phyloP scores from a whole-genome alignment of 805 yeast species.

The Pichia paraexigua region DNA sequence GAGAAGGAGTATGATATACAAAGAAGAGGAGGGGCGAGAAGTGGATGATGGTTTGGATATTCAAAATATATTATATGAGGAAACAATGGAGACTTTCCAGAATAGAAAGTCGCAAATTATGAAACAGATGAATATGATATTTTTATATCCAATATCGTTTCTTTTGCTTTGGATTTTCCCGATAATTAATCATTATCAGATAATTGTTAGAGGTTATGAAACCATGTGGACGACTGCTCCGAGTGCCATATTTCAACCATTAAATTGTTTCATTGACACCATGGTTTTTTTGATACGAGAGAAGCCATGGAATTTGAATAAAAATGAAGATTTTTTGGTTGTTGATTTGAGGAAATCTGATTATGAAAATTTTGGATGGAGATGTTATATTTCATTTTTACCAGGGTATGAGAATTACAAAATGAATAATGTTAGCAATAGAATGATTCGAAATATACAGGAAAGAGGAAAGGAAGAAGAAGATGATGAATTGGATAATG shows the following conservation, averaged over 20 bases:
- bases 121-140: constrained; percentile 70
- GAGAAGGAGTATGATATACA: too few species aligned
- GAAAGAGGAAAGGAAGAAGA: too few species aligned
- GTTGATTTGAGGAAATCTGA: constrained; percentile 1
- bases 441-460: too few species aligned
- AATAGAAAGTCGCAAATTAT: constrained; percentile 58
- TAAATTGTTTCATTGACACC: constrained; percentile 72
- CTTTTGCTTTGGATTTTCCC: constrained; percentile 79
- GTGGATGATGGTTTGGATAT: too few species aligned
- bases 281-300: constrained; percentile 71
- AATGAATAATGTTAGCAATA: neutral
- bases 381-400: constrained; percentile 19
- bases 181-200: constrained; percentile 46
- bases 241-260: constrained; percentile 73
- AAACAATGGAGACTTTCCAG: constrained; percentile 53
- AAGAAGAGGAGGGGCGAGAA: too few species aligned
- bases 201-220: constrained; percentile 43
- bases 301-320: constrained; percentile 55
- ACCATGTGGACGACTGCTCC: constrained; percentile 55
- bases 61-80: constrained; percentile 41
- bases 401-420: constrained; percentile 21
- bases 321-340: constrained; percentile 15
- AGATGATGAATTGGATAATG: neutral
- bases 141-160: constrained; percentile 79
- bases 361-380: constrained; percentile 11